Conservation (phyloP, 2,329 filamentous ascomycete species). For the Basipetospora chlamydospora region DNA sequence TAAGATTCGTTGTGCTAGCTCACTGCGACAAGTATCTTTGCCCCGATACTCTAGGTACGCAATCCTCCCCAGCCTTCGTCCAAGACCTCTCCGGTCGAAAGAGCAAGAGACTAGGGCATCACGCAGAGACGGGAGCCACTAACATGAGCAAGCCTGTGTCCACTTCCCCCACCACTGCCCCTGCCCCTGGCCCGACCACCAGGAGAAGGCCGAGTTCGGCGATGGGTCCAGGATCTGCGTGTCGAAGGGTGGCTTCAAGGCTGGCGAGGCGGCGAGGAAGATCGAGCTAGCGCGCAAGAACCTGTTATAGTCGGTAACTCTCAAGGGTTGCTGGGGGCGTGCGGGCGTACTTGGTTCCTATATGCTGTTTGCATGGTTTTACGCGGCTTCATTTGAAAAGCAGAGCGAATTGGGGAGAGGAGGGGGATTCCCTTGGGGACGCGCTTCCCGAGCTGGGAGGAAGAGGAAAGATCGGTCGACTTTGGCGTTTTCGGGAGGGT, state of each 20-base stretch:
- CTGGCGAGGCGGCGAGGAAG: constrained; percentile 58
- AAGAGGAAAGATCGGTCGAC: too few species aligned
- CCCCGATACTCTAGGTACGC: constrained; percentile 60
- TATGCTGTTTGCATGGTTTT: too few species aligned
- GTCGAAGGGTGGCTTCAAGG: constrained; percentile 60
- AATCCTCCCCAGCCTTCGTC: constrained; percentile 4
- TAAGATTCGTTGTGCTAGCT: too few species aligned
- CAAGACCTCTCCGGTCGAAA: not conserved
- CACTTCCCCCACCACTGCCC: constrained; percentile 96
- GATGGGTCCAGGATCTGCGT: constrained; percentile 62
- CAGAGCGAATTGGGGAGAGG: too few species aligned
- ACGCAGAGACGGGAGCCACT: not conserved
- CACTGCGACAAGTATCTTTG: constrained; percentile 88
- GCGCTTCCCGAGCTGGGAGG: too few species aligned
- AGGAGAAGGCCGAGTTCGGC: constrained; percentile 63
- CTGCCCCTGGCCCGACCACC: constrained; percentile 62
- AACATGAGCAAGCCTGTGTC: constrained; percentile 53
- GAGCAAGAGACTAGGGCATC: not conserved
- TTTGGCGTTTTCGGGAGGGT: too few species aligned
- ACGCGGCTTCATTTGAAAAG: too few species aligned
- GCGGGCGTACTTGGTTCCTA: too few species aligned
- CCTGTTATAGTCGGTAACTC: constrained; percentile 43
- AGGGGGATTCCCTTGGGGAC: too few species aligned
- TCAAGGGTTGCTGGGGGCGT: too few species aligned
- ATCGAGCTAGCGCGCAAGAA: constrained; percentile 70